A percentile compares a stretch with the other conserved stretches of the same genome.
Evolutionary conservation across 2,329 filamentous ascomycete genomes (phyloP).

Genomic region (Fusarium mundagurra): DNA sequence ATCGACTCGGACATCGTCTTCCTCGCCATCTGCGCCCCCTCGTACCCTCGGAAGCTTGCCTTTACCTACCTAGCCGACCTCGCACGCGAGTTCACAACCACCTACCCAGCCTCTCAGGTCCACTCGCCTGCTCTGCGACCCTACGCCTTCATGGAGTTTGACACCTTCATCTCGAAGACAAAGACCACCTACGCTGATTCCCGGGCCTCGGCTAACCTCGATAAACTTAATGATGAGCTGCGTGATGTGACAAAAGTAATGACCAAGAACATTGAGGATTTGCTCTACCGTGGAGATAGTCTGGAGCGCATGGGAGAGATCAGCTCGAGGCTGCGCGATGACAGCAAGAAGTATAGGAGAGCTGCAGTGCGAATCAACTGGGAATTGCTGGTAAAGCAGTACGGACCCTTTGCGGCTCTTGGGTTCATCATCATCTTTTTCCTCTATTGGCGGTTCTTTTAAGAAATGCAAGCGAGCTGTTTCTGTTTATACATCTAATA

Average conservation of each 20-base stretch:
- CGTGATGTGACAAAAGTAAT: conserved; percentile 98
- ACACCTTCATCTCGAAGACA: conserved; percentile 93
- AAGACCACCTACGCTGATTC: conserved; percentile 95
- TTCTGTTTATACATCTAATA: conserved; percentile 26
- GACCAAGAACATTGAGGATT: conserved; percentile 99
- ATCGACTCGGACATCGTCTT: conserved; percentile 87
- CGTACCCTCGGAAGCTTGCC: conserved; percentile 96
- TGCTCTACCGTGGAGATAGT: conserved; percentile 93
- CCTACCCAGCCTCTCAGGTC: conserved; percentile 79
- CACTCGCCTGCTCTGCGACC: conserved; percentile 80
- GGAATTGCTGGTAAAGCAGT: conserved; percentile 96
- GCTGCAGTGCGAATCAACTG: conserved; percentile 97
- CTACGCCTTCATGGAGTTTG: conserved; percentile 98
- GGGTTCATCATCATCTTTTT: conserved; percentile 86
- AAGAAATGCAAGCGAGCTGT: conserved; percentile 38
- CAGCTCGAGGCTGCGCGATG: conserved; percentile 85
- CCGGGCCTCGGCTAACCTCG: conserved; percentile 89
- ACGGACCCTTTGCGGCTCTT: conserved; percentile 87
- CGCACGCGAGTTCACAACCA: conserved; percentile 87
- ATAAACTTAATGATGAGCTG: conserved; percentile 95
- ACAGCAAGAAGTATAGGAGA: conserved; percentile 92
- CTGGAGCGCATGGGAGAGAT: conserved; percentile 98
- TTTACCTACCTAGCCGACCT: conserved; percentile 98
- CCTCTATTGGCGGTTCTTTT: conserved; percentile 95
- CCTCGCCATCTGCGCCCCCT: conserved; percentile 90